These are phyloP conservation scores for Discostella stelligeroides DNA, from an alignment of 108 stramenopile genomes.

Conservation along the genomic window DNA sequence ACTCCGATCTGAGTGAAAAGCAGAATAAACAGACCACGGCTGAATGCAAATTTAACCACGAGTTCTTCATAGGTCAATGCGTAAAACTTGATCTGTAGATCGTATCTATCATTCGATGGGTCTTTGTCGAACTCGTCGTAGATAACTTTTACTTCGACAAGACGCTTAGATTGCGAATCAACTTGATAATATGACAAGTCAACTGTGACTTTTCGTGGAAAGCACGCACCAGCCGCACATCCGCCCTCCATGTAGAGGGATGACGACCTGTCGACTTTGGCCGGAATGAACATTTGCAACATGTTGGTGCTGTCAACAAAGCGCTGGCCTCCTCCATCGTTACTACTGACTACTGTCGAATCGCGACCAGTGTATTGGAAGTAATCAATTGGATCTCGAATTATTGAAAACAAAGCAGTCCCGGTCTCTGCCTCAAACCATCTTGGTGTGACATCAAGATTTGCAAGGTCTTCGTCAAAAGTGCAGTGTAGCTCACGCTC, in stretches of 20 bases:
- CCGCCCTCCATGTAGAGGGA: conserved; percentile 51
- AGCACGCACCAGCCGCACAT: conserved; percentile 60
- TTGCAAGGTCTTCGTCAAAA: conserved; percentile 64
- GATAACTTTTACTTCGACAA: conserved; percentile 56
- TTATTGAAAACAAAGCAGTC: conserved; percentile 61
- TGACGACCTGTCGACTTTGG: conserved; percentile 60
- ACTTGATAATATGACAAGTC: conserved; percentile 80
- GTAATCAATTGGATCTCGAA: conserved; percentile 73
- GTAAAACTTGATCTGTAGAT: conserved; percentile 57
- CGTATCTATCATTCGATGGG: conserved; percentile 52
- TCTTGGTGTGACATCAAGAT: conserved; percentile 59
- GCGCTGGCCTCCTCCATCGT: conserved; percentile 54
- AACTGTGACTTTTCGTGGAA: conserved; percentile 69
- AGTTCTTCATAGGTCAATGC: conserved; percentile 83
- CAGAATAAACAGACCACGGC: conserved; percentile 63
- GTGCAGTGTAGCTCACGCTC: conserved; percentile 53
- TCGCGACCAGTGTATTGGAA: conserved; percentile 70
- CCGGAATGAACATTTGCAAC: conserved; percentile 70
- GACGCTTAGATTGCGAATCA: conserved; percentile 57
- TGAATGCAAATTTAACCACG: conserved; percentile 81
- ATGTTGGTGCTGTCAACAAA: conserved; percentile 34
- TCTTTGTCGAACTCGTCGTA: conserved; percentile 80
- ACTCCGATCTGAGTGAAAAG: conserved; percentile 78
- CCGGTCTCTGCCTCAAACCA: conserved; percentile 83
- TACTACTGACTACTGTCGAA: conserved; percentile 1